Evolutionary conservation across 805 yeast species (phyloP).

Genomic region (Wickerhamomyces silvicola): DNA sequence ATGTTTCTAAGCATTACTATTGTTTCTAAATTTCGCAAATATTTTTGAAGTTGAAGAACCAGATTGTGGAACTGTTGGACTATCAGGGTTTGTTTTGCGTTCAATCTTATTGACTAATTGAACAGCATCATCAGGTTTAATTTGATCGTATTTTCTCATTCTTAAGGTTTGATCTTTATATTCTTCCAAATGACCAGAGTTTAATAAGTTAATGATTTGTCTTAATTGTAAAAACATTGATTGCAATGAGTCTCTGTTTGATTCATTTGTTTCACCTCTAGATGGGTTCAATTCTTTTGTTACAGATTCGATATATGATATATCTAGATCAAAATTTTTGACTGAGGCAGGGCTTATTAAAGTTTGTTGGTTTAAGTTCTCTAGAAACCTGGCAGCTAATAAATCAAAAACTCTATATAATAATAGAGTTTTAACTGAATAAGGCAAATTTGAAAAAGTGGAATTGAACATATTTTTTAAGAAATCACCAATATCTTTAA

Average conservation of each 20-base stretch:
- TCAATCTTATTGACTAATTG: conserved; percentile 50
- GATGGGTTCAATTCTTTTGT: conserved; percentile 29
- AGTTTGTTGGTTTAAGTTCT: conserved; percentile 47
- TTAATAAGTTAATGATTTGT: conserved; percentile 70
- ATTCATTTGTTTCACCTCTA: conserved; percentile 22
- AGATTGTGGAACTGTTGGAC: not conserved
- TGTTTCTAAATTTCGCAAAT: conserved; percentile 1
- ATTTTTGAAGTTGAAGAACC: not conserved
- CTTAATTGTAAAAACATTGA: conserved; percentile 74
- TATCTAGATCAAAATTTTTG: conserved; percentile 73
- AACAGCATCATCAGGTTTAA: conserved; percentile 67
- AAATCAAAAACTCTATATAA: conserved; percentile 83
- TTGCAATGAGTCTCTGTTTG: conserved; percentile 45
- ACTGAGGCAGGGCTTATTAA: conserved; percentile 52
- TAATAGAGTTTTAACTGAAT: conserved; percentile 69
- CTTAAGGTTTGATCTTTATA: conserved; percentile 51
- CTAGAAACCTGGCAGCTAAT: conserved; percentile 63
- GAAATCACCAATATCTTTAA: conserved; percentile 80
- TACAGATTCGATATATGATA: conserved; percentile 63
- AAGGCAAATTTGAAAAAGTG: conserved; percentile 76
- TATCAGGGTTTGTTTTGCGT: conserved; percentile 6
- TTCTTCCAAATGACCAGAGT: conserved; percentile 56
- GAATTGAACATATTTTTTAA: conserved; percentile 80
- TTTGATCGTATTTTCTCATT: conserved; percentile 64
- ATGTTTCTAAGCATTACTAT: too few species aligned